A percentile compares a stretch with the other conserved stretches of the same genome.
Evolutionary conservation across 2,329 filamentous ascomycete species (phyloP).

Genomic region (Cladosporium sp.): DNA sequence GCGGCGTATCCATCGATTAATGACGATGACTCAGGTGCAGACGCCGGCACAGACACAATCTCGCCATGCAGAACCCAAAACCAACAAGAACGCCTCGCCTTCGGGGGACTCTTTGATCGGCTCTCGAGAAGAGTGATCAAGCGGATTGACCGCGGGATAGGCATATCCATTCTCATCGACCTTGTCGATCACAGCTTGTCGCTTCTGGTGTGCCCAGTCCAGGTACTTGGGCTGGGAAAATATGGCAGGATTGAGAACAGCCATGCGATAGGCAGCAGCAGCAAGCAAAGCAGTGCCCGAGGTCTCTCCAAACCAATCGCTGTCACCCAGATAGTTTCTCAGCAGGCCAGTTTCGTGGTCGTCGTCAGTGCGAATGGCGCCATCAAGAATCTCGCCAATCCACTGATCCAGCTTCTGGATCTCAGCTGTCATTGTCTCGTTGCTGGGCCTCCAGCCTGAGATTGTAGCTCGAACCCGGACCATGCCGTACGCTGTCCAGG

Average conservation of each 20-base stretch:
- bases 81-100: slow-evolving; percentile 41
- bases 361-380: slow-evolving; percentile 30
- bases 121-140: slow-evolving; percentile 33
- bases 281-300: slow-evolving; percentile 45
- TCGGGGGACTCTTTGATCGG: slow-evolving; percentile 35
- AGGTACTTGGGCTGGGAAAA: slow-evolving; percentile 30
- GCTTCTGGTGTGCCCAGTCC: slow-evolving; percentile 41
- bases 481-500: slow-evolving; percentile 46
- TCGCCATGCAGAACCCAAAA: slow-evolving; percentile 40
- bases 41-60: slow-evolving; percentile 33
- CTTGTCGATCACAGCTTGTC: slow-evolving; percentile 31
- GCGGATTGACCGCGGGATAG: slow-evolving; percentile 40
- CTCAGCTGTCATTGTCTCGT: slow-evolving; percentile 17
- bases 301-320: slow-evolving; percentile 43
- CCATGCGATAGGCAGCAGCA: slow-evolving; percentile 43
- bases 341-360: slow-evolving; percentile 36
- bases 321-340: slow-evolving; percentile 44
- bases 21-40: slow-evolving; percentile 14
- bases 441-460: slow-evolving; percentile 28
- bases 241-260: slow-evolving; percentile 34
- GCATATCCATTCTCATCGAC: slow-evolving; percentile 37
- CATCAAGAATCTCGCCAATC: slow-evolving; percentile 36
- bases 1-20: too few species aligned
- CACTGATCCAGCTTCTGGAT: slow-evolving; percentile 28
- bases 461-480: slow-evolving; percentile 43